These are phyloP conservation scores for Yarrowia osloensis DNA, from an alignment of 805 yeast genomes.

Conservation along the genomic window DNA sequence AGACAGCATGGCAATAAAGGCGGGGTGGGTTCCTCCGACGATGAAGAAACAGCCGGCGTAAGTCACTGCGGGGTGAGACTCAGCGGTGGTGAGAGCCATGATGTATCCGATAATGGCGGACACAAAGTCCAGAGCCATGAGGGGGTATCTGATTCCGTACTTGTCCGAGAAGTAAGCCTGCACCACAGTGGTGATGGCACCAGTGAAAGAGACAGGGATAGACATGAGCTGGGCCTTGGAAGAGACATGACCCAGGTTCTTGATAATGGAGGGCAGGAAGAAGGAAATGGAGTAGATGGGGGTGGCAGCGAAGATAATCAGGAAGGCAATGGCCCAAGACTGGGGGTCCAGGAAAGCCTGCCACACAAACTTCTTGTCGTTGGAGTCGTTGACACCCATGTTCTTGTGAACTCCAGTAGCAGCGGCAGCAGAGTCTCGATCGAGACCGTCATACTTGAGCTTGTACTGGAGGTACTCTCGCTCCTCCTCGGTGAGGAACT, in stretches of 20 bases:
- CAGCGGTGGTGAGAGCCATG: constrained; percentile 51
- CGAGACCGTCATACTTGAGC: constrained; percentile 22
- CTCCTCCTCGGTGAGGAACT: constrained; percentile 49
- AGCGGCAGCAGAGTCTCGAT: constrained; percentile 19
- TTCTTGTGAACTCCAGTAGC: constrained; percentile 46
- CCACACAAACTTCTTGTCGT: constrained; percentile 49
- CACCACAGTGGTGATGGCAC: constrained; percentile 41
- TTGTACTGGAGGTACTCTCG: constrained; percentile 45
- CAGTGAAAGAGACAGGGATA: constrained; percentile 48
- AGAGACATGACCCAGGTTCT: constrained; percentile 58
- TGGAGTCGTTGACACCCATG: constrained; percentile 41
- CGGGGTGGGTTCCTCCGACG: constrained; percentile 56
- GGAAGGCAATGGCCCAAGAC: constrained; percentile 53
- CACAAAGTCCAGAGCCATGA: constrained; percentile 37
- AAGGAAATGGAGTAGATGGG: constrained; percentile 62
- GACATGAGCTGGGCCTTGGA: constrained; percentile 54
- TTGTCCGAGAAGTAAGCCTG: constrained; percentile 39
- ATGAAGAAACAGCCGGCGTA: constrained; percentile 61
- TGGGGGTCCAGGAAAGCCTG: constrained; percentile 54
- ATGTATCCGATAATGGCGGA: constrained; percentile 45
- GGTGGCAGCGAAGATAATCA: constrained; percentile 55
- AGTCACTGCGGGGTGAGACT: constrained; percentile 36
- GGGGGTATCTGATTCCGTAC: constrained; percentile 41
- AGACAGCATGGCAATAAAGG: constrained; percentile 61
- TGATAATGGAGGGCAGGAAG: constrained; percentile 59